phyloP scores from a whole-genome alignment of 495 filamentous ascomycete species.

The Penicillium nucicola region DNA sequence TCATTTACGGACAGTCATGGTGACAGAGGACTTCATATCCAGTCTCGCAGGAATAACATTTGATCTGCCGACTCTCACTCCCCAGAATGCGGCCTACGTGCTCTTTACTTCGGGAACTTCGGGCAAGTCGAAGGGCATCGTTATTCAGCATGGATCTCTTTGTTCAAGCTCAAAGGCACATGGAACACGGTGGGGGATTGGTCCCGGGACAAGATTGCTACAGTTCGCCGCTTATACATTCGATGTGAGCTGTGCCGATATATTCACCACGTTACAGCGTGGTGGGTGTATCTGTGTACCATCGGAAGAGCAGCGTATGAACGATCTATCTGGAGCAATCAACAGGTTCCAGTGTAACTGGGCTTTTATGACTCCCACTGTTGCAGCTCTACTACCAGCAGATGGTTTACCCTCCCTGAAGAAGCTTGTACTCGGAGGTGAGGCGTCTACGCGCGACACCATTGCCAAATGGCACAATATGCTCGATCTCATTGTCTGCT shows the following conservation, averaged over 20 bases:
- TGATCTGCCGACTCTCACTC: not conserved
- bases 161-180: slow-evolving; percentile 6
- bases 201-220: slow-evolving; percentile 2
- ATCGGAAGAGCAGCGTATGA: slow-evolving; percentile 20
- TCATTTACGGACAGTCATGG: not conserved
- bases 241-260: slow-evolving; percentile 30
- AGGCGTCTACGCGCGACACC: slow-evolving; percentile 34
- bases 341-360: slow-evolving; percentile 25
- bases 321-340: slow-evolving; percentile 20
- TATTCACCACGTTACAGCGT: slow-evolving; percentile 28
- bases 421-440: slow-evolving; percentile 31
- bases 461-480: slow-evolving; percentile 40
- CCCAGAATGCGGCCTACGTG: slow-evolving; percentile 25
- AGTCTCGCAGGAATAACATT: not conserved
- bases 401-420: slow-evolving; percentile 23
- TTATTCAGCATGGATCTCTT: slow-evolving; percentile 19
- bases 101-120: slow-evolving; percentile 43
- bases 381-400: slow-evolving; percentile 26
- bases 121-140: slow-evolving; percentile 40
- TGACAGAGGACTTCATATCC: not conserved
- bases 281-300: slow-evolving; percentile 43
- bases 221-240: slow-evolving; percentile 31
- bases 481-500: slow-evolving; percentile 30
- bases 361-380: slow-evolving; percentile 31
- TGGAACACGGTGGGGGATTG: slow-evolving; percentile 18